A percentile compares a stretch with the other conserved stretches of the same genome.
These are phyloP conservation scores for Thuja plicata DNA, from an alignment of 83 land plant species.

Conservation along the genomic window DNA sequence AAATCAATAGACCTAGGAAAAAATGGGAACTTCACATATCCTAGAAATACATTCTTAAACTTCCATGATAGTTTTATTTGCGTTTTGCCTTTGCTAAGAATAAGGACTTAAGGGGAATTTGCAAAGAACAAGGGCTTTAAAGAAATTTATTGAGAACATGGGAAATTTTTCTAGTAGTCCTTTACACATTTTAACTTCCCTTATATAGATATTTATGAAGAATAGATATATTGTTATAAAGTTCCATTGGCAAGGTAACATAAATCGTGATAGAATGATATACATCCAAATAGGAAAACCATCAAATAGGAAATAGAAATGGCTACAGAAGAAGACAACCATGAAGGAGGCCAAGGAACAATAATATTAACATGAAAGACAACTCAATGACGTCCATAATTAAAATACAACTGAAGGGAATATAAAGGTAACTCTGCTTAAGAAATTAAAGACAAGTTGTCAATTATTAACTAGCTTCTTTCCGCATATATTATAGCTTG, in stretches of 20 bases:
- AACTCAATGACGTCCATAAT: neutral
- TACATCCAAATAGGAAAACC: neutral
- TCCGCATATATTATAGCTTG: neutral
- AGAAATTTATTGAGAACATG: neutral
- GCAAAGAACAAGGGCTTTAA: neutral
- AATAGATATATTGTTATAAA: neutral
- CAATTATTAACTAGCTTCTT: too few species aligned
- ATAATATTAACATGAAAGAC: neutral
- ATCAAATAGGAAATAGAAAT: neutral
- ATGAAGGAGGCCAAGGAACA: neutral
- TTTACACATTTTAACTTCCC: neutral
- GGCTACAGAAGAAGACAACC: neutral
- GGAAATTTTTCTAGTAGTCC: neutral
- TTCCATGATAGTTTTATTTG: neutral
- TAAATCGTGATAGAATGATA: neutral
- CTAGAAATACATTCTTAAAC: neutral
- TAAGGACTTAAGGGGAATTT: neutral
- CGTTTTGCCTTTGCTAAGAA: neutral
- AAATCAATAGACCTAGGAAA: neutral
- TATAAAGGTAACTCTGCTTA: neutral
- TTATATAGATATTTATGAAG: too few species aligned
- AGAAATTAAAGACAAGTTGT: neutral
- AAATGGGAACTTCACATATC: neutral
- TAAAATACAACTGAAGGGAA: neutral
- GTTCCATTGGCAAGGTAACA: neutral